Evolutionary conservation across 768 basidiomycete genomes (phyloP).

Genomic region (Rhizopogon vulgaris): DNA sequence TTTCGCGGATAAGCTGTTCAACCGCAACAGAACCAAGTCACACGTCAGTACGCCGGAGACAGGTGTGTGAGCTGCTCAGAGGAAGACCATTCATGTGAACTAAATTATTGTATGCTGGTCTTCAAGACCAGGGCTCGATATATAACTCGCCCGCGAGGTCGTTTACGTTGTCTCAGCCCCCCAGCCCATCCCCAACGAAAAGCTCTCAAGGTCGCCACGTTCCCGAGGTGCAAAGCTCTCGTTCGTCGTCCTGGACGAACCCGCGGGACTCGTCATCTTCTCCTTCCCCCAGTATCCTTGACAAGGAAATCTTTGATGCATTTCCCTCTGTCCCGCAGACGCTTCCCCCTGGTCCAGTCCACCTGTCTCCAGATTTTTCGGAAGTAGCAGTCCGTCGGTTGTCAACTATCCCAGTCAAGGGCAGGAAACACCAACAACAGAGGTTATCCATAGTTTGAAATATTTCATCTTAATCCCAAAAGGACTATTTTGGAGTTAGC

Average conservation of each 20-base stretch:
- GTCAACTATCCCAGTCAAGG: slow-evolving; percentile 21
- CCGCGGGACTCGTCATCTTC: slow-evolving; percentile 32
- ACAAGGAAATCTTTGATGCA: slow-evolving; percentile 58
- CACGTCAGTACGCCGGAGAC: slow-evolving; percentile 38
- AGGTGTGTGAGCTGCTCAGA: slow-evolving; percentile 29
- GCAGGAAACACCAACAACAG: slow-evolving; percentile 18
- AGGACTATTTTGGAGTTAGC: not conserved
- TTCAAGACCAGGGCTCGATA: slow-evolving; percentile 22
- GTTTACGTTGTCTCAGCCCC: slow-evolving; percentile 16
- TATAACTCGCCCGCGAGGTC: slow-evolving; percentile 20
- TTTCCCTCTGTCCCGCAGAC: slow-evolving; percentile 66
- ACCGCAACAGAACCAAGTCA: slow-evolving; percentile 48
- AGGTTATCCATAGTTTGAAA: slow-evolving; percentile 20
- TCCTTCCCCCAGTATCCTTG: slow-evolving; percentile 41
- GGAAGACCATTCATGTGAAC: not conserved
- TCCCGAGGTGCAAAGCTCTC: slow-evolving; percentile 10
- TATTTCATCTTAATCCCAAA: not conserved
- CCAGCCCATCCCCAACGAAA: slow-evolving; percentile 12
- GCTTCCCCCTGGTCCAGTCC: slow-evolving; percentile 28
- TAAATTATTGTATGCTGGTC: not conserved
- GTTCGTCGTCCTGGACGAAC: slow-evolving; percentile 46
- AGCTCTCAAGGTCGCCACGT: slow-evolving; percentile 7
- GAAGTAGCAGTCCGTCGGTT: slow-evolving; percentile 10
- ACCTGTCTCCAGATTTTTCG: slow-evolving; percentile 10
- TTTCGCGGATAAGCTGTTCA: slow-evolving; percentile 57